Evolutionary conservation across 257 asterid species (phyloP).

Genomic region (Knoxia roxburghii): DNA sequence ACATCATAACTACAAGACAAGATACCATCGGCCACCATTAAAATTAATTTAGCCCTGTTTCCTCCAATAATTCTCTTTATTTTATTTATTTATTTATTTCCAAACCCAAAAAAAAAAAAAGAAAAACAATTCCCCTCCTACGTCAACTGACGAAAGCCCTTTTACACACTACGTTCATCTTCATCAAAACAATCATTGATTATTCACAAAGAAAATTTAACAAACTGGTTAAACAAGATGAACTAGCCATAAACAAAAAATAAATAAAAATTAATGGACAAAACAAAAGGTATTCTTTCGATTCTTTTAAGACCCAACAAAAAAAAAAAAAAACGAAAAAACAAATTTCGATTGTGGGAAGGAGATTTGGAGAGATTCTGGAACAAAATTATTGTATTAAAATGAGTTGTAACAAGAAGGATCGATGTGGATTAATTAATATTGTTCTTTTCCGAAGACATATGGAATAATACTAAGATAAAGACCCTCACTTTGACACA

Average conservation of each 20-base stretch:
- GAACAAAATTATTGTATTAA: neutral
- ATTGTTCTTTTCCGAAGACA: neutral
- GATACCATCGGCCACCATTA: neutral
- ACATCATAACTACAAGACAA: constrained; percentile 1
- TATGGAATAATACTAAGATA: too few relatives aligned
- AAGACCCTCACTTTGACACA: too few relatives aligned
- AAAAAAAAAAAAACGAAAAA: too few relatives aligned
- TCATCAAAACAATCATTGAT: neutral
- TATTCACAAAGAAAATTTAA: neutral
- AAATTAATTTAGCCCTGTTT: neutral
- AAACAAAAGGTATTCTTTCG: constrained; percentile 1
- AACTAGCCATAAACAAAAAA: too few relatives aligned
- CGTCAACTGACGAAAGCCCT: neutral
- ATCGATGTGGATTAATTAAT: neutral
- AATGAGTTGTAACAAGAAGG: neutral
- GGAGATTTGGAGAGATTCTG: neutral
- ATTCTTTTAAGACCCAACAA: neutral
- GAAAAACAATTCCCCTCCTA: too few relatives aligned
- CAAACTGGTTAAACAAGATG: neutral
- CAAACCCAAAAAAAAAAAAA: too few relatives aligned
- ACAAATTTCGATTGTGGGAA: too few relatives aligned
- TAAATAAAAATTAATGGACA: neutral
- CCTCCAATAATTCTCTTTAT: constrained; percentile 9
- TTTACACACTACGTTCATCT: neutral
- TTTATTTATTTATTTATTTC: too few relatives aligned